Evolutionary conservation across 2,329 filamentous ascomycete species (phyloP).

Genomic region (Chrysoporthe cubensis): DNA sequence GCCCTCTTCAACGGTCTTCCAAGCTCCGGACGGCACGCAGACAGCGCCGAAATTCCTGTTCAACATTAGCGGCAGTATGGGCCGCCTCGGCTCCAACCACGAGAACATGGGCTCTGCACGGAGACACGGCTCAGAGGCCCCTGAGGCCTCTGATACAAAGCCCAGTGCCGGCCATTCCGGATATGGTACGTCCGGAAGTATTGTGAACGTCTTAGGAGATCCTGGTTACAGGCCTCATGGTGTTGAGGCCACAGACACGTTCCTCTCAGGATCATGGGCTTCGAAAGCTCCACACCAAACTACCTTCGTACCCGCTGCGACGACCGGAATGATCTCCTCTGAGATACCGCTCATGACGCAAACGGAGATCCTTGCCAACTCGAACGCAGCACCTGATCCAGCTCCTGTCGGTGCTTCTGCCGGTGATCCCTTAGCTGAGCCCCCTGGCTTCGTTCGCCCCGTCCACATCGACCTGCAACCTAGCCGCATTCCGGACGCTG

Average conservation of each 20-base stretch:
- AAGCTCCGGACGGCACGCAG: background rate
- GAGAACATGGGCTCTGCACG: background rate
- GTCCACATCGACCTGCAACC: slow-evolving; percentile 3
- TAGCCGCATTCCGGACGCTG: slow-evolving; percentile 19
- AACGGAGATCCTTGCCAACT: background rate
- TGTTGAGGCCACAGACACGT: background rate
- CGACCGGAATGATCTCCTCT: background rate
- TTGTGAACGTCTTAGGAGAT: background rate
- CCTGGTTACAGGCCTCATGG: background rate
- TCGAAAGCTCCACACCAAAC: background rate
- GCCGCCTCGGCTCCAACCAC: background rate
- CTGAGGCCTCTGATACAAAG: background rate
- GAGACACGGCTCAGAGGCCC: slow-evolving; percentile 9
- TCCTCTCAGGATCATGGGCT: background rate
- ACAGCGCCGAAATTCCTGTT: background rate
- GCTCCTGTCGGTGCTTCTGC: background rate
- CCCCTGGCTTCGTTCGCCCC: background rate
- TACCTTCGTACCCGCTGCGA: background rate
- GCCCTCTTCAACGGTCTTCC: background rate
- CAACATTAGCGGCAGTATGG: background rate
- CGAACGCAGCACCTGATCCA: background rate
- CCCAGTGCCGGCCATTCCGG: background rate
- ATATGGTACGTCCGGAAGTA: background rate
- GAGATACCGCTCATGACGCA: background rate
- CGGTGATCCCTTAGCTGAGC: background rate